Percentiles rank a stretch among this genome's conserved stretches.
Evolutionary conservation across 208 protist genomes (phyloP).

Genomic region (Crithidia acanthocephali): DNA sequence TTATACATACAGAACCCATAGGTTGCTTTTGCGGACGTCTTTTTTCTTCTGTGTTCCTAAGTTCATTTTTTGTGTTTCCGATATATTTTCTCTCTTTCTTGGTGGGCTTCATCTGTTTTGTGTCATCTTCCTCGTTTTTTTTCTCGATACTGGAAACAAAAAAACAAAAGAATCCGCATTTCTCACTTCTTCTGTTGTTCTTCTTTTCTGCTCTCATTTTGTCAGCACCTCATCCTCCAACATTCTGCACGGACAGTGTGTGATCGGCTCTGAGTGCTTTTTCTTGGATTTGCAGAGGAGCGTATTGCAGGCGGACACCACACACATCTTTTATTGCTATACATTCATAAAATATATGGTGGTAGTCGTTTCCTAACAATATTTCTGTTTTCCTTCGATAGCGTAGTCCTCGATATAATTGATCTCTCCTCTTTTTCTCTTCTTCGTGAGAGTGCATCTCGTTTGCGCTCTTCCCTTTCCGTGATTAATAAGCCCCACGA

Average conservation of each 20-base stretch:
- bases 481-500: too few species aligned
- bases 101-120: constrained; percentile 17
- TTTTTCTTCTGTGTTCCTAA: not conserved
- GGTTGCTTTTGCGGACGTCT: constrained; percentile 1
- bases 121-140: constrained; percentile 10
- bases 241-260: not conserved
- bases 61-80: constrained; percentile 6
- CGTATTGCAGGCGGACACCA: not conserved
- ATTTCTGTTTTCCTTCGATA: not conserved
- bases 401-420: not conserved
- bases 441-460: not conserved
- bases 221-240: not conserved
- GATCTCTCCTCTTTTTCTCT: not conserved
- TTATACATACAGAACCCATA: not conserved
- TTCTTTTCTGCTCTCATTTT: constrained; percentile 16
- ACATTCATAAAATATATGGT: not conserved
- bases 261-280: not conserved
- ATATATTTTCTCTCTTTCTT: constrained; percentile 3
- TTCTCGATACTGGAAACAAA: not conserved
- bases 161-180: not conserved
- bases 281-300: not conserved
- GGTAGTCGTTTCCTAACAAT: not conserved
- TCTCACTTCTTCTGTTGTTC: constrained; percentile 4
- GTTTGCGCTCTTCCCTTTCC: not conserved
- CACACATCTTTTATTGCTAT: not conserved